Evolutionary conservation across 371 early-diverging fungal species (phyloP), one percentile per base, ranked within the genome.

Genomic region (Mucor lusitanicus): DNA sequence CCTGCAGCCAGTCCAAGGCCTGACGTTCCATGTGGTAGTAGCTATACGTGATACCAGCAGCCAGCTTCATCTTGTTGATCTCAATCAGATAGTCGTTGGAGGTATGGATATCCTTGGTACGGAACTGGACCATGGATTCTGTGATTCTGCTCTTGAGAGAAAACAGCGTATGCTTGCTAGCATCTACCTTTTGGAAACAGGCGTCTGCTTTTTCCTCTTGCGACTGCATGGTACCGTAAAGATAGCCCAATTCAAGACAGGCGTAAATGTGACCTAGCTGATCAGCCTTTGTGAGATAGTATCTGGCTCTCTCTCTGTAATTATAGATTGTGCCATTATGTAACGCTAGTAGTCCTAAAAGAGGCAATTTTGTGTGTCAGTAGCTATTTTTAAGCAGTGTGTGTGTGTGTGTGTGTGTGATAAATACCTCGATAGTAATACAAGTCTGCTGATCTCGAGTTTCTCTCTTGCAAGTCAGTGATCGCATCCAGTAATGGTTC

Each of bases 1-100:
- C 72, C 9, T 53, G 12, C 8, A 72, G 27, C 72, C 72, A 72
- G 53, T 72, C 59, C 2, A 72, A 2, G 5, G 72, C 68, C 54
- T 72, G 72, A 17, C 62, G 68, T 9, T 68, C 68, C 68, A 72
- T 50, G 46, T 68, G 48, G 37, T 67, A 68, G 6, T 68, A 61
- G 23, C 68, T 68, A 27, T 72, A 72, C 4, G 68, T 72, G 15
- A 72, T 64, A 23, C 64, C 68, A 33, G 72, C 72, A 27, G 72
- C 72, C 30, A 72, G 25, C 19, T 65, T 67, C 68, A 68, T 72
- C 27, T 61, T 56, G 25, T 42, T 40, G 30, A 72, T 56, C 12
- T 72, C 72, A 4, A 23, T 25, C n/a, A 57, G 54, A 57, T 64
- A 70, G 11, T 69, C 65, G 6, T 64, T 53, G 12, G 30, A 17